A percentile compares a stretch with the other conserved stretches of the same genome.
phyloP scores from a whole-genome alignment of 2,329 filamentous ascomycete genomes.

The Diaporthe sp. region DNA sequence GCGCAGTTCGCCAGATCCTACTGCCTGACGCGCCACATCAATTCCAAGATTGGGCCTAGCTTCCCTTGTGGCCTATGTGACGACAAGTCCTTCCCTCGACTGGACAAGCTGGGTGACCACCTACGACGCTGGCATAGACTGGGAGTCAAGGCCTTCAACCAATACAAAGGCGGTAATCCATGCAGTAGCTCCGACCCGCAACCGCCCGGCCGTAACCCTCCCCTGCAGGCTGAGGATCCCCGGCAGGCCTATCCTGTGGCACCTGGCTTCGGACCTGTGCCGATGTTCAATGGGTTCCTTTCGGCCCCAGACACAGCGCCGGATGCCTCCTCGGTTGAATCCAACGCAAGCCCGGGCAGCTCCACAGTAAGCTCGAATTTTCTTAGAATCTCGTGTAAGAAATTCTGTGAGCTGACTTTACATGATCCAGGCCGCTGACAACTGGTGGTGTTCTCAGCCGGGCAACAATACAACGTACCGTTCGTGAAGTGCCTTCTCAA shows the following conservation, averaged over 20 bases:
- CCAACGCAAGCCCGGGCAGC: neutral
- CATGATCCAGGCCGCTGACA: neutral
- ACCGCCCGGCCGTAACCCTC: neutral
- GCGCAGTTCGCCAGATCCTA: neutral
- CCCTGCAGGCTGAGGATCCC: neutral
- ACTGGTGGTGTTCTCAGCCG: neutral
- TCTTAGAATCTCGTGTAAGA: fast-evolving
- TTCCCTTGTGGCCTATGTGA: neutral
- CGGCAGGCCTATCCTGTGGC: neutral
- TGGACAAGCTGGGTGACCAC: neutral
- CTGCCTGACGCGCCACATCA: constrained; percentile 1
- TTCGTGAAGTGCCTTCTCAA: neutral
- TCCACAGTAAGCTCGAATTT: neutral
- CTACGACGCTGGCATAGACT: neutral
- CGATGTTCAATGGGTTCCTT: neutral
- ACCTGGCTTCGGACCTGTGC: neutral
- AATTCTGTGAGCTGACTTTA: neutral
- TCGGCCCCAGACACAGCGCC: neutral
- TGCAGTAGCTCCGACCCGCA: neutral
- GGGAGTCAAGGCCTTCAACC: neutral
- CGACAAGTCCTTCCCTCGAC: neutral
- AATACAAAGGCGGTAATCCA: neutral
- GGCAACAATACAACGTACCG: neutral
- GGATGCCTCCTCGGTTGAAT: neutral
- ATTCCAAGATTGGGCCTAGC: neutral